Percentiles rank a stretch among this genome's conserved stretches.
phyloP scores from a whole-genome alignment of 2,329 filamentous ascomycete genomes.

The Penicillium sp. region DNA sequence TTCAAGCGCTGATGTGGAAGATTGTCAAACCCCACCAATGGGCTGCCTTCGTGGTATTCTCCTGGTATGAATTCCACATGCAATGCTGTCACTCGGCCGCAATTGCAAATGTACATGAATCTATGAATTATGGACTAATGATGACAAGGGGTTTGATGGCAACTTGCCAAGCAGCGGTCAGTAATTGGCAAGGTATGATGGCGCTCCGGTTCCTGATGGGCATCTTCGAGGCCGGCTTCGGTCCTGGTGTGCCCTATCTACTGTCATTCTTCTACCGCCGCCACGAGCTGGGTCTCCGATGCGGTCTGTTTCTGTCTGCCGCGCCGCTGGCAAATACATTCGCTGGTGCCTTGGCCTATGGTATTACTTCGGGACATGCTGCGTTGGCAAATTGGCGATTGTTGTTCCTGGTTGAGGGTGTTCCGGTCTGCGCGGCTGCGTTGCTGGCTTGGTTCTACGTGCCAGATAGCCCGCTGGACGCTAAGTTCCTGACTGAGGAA shows the following conservation, averaged over 20 bases:
- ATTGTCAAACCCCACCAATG: slow-evolving; percentile 42
- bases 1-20: slow-evolving; percentile 47
- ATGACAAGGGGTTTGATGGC: slow-evolving; percentile 46
- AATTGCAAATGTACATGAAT: slow-evolving; percentile 14
- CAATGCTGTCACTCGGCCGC: slow-evolving; percentile 16
- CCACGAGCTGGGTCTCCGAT: slow-evolving; percentile 55
- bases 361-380: slow-evolving; percentile 59
- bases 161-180: slow-evolving; percentile 45
- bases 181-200: slow-evolving; percentile 49
- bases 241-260: slow-evolving; percentile 48
- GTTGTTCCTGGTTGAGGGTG: slow-evolving; percentile 63
- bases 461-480: slow-evolving; percentile 53
- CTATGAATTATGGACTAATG: background rate
- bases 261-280: slow-evolving; percentile 60
- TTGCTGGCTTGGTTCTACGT: slow-evolving; percentile 55
- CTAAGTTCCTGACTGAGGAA: slow-evolving; percentile 55
- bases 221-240: slow-evolving; percentile 47
- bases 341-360: slow-evolving; percentile 65
- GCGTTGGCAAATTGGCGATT: slow-evolving; percentile 62
- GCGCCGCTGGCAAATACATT: slow-evolving; percentile 76
- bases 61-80: slow-evolving; percentile 32
- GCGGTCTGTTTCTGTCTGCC: slow-evolving; percentile 53
- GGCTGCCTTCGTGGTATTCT: slow-evolving; percentile 44
- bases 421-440: slow-evolving; percentile 57
- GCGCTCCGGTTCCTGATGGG: slow-evolving; percentile 50